A percentile compares a stretch with the other conserved stretches of the same genome.
Evolutionary conservation across 2,329 filamentous ascomycete species (phyloP).

Genomic region (Truncatella angustata): DNA sequence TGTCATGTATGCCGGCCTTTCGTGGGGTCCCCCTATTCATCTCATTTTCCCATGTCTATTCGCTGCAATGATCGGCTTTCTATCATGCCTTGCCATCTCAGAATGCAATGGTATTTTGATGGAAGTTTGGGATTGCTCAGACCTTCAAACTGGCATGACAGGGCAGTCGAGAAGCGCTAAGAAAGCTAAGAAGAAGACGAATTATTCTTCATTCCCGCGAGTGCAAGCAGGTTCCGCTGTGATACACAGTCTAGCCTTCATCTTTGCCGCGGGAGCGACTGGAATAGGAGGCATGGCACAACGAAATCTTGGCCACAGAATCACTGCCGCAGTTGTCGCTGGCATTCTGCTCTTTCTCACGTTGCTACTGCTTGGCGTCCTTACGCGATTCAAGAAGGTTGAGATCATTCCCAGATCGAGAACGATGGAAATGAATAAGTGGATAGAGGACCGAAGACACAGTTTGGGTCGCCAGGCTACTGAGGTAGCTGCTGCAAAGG

Average conservation of each 20-base stretch:
- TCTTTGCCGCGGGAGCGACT: constrained; percentile 67
- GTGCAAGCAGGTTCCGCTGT: constrained; percentile 70
- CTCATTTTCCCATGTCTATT: constrained; percentile 65
- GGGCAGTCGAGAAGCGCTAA: constrained; percentile 47
- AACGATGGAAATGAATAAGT: constrained; percentile 51
- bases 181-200: constrained; percentile 50
- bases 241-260: constrained; percentile 67
- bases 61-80: constrained; percentile 64
- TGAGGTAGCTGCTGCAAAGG: constrained; percentile 31
- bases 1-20: constrained; percentile 65
- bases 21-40: constrained; percentile 58
- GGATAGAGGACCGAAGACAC: constrained; percentile 47
- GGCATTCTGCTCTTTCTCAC: constrained; percentile 66
- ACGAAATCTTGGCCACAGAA: constrained; percentile 63
- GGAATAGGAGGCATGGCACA: constrained; percentile 67
- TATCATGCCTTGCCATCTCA: constrained; percentile 70
- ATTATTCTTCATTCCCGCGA: constrained; percentile 74
- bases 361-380: constrained; percentile 56
- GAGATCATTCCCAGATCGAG: constrained; percentile 67
- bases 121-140: constrained; percentile 80
- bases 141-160: constrained; percentile 70
- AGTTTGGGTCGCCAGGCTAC: constrained; percentile 46
- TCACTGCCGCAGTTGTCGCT: constrained; percentile 67
- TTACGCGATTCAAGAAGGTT: constrained; percentile 64
- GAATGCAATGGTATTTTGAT: constrained; percentile 77